Evolutionary conservation across 1,284 basidiomycete genomes (phyloP).

Genomic region (Heimioporus retisporus): DNA sequence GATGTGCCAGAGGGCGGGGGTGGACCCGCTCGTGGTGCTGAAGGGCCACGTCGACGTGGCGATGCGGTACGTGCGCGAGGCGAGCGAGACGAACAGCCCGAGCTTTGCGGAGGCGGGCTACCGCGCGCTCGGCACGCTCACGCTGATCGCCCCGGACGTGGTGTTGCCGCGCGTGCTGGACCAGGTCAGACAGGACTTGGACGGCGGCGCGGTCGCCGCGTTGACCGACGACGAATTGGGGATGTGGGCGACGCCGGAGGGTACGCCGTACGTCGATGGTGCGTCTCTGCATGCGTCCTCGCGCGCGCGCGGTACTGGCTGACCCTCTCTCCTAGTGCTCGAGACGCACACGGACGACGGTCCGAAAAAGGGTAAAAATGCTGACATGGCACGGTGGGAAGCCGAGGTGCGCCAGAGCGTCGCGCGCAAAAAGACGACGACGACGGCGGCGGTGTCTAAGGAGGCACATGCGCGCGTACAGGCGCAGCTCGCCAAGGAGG

Average conservation of each 20-base stretch:
- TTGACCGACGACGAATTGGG: slow-evolving; percentile 82
- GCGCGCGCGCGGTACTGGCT: not conserved
- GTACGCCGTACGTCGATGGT: slow-evolving; percentile 85
- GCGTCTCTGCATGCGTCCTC: slow-evolving; percentile 33
- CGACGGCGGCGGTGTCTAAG: slow-evolving; percentile 82
- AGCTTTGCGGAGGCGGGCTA: slow-evolving; percentile 76
- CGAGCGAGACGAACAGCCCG: slow-evolving; percentile 49
- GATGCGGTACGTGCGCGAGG: slow-evolving; percentile 59
- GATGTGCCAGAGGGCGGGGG: slow-evolving; percentile 72
- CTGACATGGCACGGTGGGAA: slow-evolving; percentile 94
- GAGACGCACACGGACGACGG: slow-evolving; percentile 62
- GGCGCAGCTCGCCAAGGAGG: slow-evolving; percentile 86
- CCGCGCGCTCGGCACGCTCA: slow-evolving; percentile 79
- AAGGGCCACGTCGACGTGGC: slow-evolving; percentile 60
- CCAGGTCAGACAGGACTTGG: slow-evolving; percentile 73
- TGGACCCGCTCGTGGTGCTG: slow-evolving; percentile 77
- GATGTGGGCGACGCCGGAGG: slow-evolving; percentile 89
- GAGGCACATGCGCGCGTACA: slow-evolving; percentile 85
- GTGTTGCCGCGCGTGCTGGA: slow-evolving; percentile 79
- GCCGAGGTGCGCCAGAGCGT: slow-evolving; percentile 90
- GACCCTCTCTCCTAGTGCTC: slow-evolving; percentile 60
- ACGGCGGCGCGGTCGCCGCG: slow-evolving; percentile 64
- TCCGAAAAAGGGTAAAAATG: slow-evolving; percentile 85
- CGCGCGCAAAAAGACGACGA: slow-evolving; percentile 72
- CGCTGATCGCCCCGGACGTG: slow-evolving; percentile 79